A percentile compares a stretch with the other conserved stretches of the same genome.
Evolutionary conservation across 2,329 filamentous ascomycete genomes (phyloP).

Genomic region (Hymenoscyphus fructigenus): DNA sequence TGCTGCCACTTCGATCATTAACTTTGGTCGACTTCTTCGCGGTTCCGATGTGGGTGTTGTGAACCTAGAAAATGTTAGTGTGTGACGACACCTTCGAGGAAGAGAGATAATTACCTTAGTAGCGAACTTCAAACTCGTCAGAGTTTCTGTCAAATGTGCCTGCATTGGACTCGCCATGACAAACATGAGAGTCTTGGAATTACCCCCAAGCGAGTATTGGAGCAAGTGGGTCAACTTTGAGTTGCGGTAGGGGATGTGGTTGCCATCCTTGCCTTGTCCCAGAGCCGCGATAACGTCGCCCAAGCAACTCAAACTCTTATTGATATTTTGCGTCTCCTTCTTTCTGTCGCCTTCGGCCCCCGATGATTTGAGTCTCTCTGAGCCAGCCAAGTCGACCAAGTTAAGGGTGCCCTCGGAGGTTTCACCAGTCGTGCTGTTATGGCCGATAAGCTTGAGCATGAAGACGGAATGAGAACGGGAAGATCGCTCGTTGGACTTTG

Average conservation of each 20-base stretch:
- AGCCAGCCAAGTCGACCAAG: slow-evolving; percentile 91
- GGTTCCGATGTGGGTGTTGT: slow-evolving; percentile 90
- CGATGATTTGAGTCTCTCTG: slow-evolving; percentile 84
- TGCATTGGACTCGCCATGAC: slow-evolving; percentile 95
- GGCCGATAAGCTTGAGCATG: slow-evolving; percentile 75
- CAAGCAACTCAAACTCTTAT: slow-evolving; percentile 86
- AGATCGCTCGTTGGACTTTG: slow-evolving; percentile 94
- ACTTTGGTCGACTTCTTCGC: slow-evolving; percentile 71
- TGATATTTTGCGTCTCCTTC: slow-evolving; percentile 96
- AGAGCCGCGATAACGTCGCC: slow-evolving; percentile 93
- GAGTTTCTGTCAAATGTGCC: slow-evolving; percentile 85
- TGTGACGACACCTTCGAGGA: background rate
- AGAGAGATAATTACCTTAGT: slow-evolving; percentile 65
- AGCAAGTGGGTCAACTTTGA: slow-evolving; percentile 95
- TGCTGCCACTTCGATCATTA: background rate
- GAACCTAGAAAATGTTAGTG: slow-evolving; percentile 51
- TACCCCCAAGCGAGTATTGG: slow-evolving; percentile 91
- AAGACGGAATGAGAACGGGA: slow-evolving; percentile 96
- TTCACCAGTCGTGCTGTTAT: slow-evolving; percentile 72
- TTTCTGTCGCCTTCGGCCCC: slow-evolving; percentile 82
- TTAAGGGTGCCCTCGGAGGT: slow-evolving; percentile 91
- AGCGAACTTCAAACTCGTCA: slow-evolving; percentile 93
- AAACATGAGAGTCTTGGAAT: slow-evolving; percentile 98
- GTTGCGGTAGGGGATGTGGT: slow-evolving; percentile 91
- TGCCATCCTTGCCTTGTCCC: slow-evolving; percentile 73